Conservation (phyloP, 768 basidiomycete species). For the Harrya chromipes region DNA sequence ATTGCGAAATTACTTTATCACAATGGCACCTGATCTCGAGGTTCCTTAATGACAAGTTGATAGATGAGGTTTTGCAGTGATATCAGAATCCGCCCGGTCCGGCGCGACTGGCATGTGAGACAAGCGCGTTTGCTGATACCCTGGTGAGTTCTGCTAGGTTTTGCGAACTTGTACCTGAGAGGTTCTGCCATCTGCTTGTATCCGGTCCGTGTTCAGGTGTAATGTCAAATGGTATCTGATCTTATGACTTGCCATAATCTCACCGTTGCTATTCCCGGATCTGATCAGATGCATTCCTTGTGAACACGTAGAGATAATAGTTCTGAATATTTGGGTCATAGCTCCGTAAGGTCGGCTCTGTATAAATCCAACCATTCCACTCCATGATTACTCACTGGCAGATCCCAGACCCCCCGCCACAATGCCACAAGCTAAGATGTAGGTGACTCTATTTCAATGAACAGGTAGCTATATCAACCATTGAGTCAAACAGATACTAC, state of each 20-base stretch:
- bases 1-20: neutral
- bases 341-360: neutral
- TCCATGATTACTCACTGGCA: neutral
- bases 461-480: neutral
- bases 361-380: constrained; percentile 1
- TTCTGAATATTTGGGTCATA: constrained; percentile 1
- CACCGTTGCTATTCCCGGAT: constrained; percentile 10
- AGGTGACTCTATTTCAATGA: constrained; percentile 15
- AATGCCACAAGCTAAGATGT: constrained; percentile 53
- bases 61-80: neutral
- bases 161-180: too few relatives aligned
- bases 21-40: neutral
- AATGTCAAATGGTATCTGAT: constrained; percentile 1
- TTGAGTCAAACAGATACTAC: constrained; percentile 39
- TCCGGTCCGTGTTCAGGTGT: constrained; percentile 8
- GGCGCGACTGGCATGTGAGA: neutral
- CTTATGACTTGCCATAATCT: constrained; percentile 15
- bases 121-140: neutral
- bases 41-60: too few relatives aligned
- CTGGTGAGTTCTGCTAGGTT: too few relatives aligned
- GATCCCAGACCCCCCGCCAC: neutral
- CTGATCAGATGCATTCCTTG: constrained; percentile 1
- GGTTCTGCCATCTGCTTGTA: neutral
- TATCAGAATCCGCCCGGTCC: neutral
- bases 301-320: constrained; percentile 1